Evolutionary conservation across 352 stramenopile genomes (phyloP).

Genomic region (Pythium coloratum): DNA sequence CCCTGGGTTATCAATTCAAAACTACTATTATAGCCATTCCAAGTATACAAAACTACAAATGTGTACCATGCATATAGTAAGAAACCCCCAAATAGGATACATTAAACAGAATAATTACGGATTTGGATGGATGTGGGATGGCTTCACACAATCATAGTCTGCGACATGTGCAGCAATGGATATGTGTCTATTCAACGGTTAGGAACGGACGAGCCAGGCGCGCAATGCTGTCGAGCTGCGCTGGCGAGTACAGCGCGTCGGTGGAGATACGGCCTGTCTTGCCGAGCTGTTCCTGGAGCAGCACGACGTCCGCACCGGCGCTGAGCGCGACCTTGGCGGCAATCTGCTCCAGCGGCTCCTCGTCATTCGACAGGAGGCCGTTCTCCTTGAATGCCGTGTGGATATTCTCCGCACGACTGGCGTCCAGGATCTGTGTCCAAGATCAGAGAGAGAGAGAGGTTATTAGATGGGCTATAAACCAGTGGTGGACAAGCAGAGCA

Average conservation of each 20-base stretch:
- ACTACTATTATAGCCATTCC: slow-evolving; percentile 9
- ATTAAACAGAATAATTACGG: not conserved
- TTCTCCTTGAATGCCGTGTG: slow-evolving; percentile 35
- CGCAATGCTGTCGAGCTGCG: slow-evolving; percentile 43
- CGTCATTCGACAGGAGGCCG: slow-evolving; percentile 25
- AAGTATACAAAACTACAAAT: no score
- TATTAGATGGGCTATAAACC: not conserved
- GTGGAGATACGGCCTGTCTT: slow-evolving; percentile 30
- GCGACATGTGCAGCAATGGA: not conserved
- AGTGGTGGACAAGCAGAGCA: not conserved
- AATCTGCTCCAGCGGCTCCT: slow-evolving; percentile 47
- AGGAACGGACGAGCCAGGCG: slow-evolving; percentile 37
- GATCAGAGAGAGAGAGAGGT: not conserved
- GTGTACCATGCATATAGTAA: no score
- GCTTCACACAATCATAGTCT: not conserved
- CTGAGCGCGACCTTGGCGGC: slow-evolving; percentile 53
- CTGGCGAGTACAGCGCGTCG: slow-evolving; percentile 38
- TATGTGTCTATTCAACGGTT: slow-evolving; percentile 30
- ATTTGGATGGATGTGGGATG: not conserved
- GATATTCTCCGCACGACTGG: slow-evolving; percentile 44
- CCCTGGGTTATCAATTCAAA: slow-evolving; percentile 8
- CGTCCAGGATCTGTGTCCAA: slow-evolving; percentile 44
- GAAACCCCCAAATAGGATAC: no score
- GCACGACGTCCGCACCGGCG: slow-evolving; percentile 54
- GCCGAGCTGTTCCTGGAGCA: slow-evolving; percentile 64